Evolutionary conservation across 2,329 filamentous ascomycete genomes (phyloP).

Genomic region (Hypoxylon sp.): DNA sequence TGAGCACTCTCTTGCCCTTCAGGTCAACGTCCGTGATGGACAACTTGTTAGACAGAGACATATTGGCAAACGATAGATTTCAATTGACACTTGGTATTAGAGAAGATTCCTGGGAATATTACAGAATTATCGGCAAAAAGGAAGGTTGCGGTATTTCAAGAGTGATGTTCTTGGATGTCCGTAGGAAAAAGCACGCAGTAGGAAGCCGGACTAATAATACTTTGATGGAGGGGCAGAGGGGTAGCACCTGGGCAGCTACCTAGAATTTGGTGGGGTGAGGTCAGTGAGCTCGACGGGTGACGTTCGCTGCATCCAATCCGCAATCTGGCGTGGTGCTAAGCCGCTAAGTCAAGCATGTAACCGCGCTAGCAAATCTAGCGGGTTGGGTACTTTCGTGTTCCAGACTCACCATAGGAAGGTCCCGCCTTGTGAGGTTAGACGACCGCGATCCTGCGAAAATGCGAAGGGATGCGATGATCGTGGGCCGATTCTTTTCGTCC

Average conservation of each 20-base stretch:
- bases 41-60: slow-evolving; percentile 99
- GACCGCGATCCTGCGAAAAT: slow-evolving; percentile 27
- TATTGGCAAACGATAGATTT: slow-evolving; percentile 62
- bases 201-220: slow-evolving; percentile 32
- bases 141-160: slow-evolving; percentile 48
- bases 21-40: slow-evolving; percentile 96
- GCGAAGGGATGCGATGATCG: slow-evolving; percentile 32
- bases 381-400: slow-evolving; percentile 30
- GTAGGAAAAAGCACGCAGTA: slow-evolving; percentile 48
- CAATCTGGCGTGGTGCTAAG: slow-evolving; percentile 31
- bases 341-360: slow-evolving; percentile 35
- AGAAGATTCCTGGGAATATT: slow-evolving; percentile 38
- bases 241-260: slow-evolving; percentile 14
- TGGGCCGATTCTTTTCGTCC: slow-evolving; percentile 28
- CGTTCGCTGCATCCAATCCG: slow-evolving; percentile 26
- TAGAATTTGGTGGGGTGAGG: slow-evolving; percentile 44
- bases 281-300: slow-evolving; percentile 40
- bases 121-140: slow-evolving; percentile 35
- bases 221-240: slow-evolving; percentile 35
- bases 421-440: slow-evolving; percentile 8
- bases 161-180: slow-evolving; percentile 42
- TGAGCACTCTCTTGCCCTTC: slow-evolving; percentile 98
- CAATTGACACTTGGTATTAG: slow-evolving; percentile 39
- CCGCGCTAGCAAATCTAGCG: slow-evolving; percentile 28
- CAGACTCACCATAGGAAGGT: slow-evolving; percentile 32